Conservation (phyloP, 2,329 filamentous ascomycete species). For the Cucurbitaria berberidis region DNA sequence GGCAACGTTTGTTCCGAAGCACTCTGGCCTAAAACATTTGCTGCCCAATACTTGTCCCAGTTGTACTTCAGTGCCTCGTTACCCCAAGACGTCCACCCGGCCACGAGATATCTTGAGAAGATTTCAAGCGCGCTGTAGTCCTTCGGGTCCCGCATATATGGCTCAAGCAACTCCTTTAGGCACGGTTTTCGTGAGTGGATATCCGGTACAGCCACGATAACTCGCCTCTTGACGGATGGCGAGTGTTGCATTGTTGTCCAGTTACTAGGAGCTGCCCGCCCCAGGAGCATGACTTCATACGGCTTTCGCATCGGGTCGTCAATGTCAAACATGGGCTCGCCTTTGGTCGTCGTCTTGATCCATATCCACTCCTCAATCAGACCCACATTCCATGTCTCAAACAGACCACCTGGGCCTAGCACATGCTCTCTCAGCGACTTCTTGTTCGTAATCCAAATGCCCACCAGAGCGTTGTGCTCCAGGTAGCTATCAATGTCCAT, state of each 20-base stretch:
- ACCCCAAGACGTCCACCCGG: conserved; percentile 81
- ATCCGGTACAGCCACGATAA: conserved; percentile 74
- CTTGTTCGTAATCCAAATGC: conserved; percentile 81
- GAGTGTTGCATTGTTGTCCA: conserved; percentile 27
- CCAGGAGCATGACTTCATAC: conserved; percentile 76
- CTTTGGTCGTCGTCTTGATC: conserved; percentile 72
- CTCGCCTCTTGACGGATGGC: conserved; percentile 55
- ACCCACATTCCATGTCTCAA: conserved; percentile 70
- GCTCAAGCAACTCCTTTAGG: conserved; percentile 65
- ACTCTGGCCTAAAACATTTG: background rate
- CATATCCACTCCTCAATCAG: conserved; percentile 76
- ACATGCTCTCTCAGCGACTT: conserved; percentile 60
- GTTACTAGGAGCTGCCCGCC: conserved; percentile 42
- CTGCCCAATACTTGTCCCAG: conserved; percentile 58
- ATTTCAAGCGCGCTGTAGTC: conserved; percentile 71
- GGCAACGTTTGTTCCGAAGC: background rate
- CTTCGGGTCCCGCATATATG: conserved; percentile 54
- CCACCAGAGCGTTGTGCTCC: conserved; percentile 59
- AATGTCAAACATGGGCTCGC: conserved; percentile 68
- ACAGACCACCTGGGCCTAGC: conserved; percentile 64
- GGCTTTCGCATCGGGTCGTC: conserved; percentile 73
- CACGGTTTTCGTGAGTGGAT: conserved; percentile 81
- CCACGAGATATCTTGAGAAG: conserved; percentile 75
- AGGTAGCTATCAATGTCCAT: conserved; percentile 56
- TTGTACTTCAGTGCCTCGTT: conserved; percentile 76